Base-by-base conservation (phyloP, 257 asterid species). In the Thymus quinquecostatus region DNA sequence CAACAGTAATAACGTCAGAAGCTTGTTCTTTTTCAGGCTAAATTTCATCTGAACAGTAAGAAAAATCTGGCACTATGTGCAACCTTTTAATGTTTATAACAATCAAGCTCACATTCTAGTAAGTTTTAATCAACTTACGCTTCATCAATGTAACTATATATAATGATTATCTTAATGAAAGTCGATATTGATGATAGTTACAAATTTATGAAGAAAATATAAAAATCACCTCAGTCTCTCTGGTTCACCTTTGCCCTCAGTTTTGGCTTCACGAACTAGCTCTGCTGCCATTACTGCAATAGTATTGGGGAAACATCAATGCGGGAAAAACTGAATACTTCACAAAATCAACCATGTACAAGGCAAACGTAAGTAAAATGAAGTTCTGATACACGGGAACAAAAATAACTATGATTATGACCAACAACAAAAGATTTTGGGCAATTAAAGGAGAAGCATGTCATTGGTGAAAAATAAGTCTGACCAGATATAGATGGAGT, bases 211-310 rank as follows among this genome's bases (percentile, higher is more conserved):
- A 55, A 43, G 29, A 10, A 50, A 36, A 36, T 34, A 44, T 33
- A 71, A 56, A 5, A 8, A 54, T 76, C 82, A 94, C 99, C 99
- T 92, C 63, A 94, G 87, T 82, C 87, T 91, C 83, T 91, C 83
- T 45, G 85, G 91, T 76, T 84, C 88, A 77, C 88, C 90, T 66
- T 83, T 72, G 70, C 80, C 85, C 75, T 92, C 91, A 65, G 41
- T 75, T 83, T 77, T 73, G 64, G 95, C 90, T 33, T 82, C 86
- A 69, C 97, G 88, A 76, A 89, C 95, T 12, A 94, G 93, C 84
- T 94, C 99, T 11, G 98, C 98, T 60, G 99, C 99, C 99, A 94
- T 91, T 76, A 92, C 99, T 94, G 92, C 63, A 72, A 73, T 55
- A 79, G 58, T 29, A 71, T 44, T 32, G 61, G 47, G 58, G 49